Percentiles rank a stretch among this genome's conserved stretches.
Evolutionary conservation across 2,329 filamentous ascomycete species (phyloP).

Genomic region (Coniochaeta sp.): DNA sequence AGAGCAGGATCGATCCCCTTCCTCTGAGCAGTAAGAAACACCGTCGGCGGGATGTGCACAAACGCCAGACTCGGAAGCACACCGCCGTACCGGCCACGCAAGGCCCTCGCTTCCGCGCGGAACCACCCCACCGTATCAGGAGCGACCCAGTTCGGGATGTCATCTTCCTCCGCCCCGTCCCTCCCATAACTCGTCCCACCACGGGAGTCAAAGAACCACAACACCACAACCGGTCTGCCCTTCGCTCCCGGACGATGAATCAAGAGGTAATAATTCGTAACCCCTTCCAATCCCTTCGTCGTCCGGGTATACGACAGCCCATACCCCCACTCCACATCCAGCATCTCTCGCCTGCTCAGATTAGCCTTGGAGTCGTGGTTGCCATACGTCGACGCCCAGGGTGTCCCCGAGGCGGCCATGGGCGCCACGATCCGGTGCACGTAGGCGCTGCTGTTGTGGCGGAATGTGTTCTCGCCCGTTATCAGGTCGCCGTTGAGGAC

Average conservation of each 20-base stretch:
- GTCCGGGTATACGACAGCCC: conserved; percentile 15
- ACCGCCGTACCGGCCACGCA: conserved; percentile 18
- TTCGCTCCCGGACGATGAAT: conserved; percentile 16
- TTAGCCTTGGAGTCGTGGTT: conserved; percentile 47
- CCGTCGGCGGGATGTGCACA: conserved; percentile 37
- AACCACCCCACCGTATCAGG: conserved; percentile 36
- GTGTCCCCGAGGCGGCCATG: conserved; percentile 33
- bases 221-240: conserved; percentile 23
- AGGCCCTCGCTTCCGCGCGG: conserved; percentile 21
- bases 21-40: conserved; percentile 19
- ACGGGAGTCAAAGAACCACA: conserved; percentile 57
- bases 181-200: conserved; percentile 27
- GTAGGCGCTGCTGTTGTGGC: conserved; percentile 39
- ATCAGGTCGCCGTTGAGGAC: conserved; percentile 58
- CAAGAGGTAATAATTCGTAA: conserved; percentile 23
- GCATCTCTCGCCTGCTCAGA: conserved; percentile 20
- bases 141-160: conserved; percentile 32
- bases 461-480: conserved; percentile 47
- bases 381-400: conserved; percentile 52
- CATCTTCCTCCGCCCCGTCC: not conserved
- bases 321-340: conserved; percentile 14
- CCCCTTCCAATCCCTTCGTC: conserved; percentile 17
- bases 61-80: conserved; percentile 38
- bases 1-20: conserved; percentile 16
- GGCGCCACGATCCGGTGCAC: conserved; percentile 41